Base-by-base conservation (phyloP, 1,284 basidiomycete species). In the Trametes versicolor region DNA sequence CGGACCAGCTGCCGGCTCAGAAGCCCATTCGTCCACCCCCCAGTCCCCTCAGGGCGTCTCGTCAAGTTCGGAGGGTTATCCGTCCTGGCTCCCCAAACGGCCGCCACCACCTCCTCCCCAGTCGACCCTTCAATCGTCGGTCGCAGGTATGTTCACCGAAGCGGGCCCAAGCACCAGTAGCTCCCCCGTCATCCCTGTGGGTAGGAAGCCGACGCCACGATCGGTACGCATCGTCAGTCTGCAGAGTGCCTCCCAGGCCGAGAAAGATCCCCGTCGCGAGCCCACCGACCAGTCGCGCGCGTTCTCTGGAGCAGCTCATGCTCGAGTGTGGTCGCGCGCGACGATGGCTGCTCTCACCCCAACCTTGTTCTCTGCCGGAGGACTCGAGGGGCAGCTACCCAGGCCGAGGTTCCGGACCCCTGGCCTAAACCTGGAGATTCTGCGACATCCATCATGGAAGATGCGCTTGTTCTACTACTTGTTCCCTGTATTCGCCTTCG, bases 81-180 rank as follows among this genome's bases (percentile, higher is more conserved):
- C 92, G 4, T 88, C 89, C 32, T 94, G 92, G 92, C 87, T 94
- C 4, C 92, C 92, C 15, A 86, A 81, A 66, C 84, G 92, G n/a
- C 92, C 92, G 5, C 87, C 87, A 23, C 90, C 86, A 1, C 92
- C 92, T 1, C 86, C 85, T 15, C 92, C 92, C 4, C 85, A 84
- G 4, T 91, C 89, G 12, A 92, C 90, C 4, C 78, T 89, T 64
- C 87, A 88, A 62, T 90, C 87, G 25, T 76, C 76, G 36, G 80
- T 82, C 37, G 82, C 80, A 15, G 78, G 76, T 63, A 78, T 78
- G 71, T 75, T 72, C 39, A 80, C 78, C 37, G 82, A 81, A 12
- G 70, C 77, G 19, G 78, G 76, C 25, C 82, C 82, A 49, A 79
- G 81, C 58, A 82, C 82, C 29, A 48, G 45, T 21, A 27, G 45